A percentile compares a stretch with the other conserved stretches of the same genome.
These are phyloP conservation scores for Elsinoe perseae DNA, from an alignment of 2,329 filamentous ascomycete genomes.

Conservation along the genomic window DNA sequence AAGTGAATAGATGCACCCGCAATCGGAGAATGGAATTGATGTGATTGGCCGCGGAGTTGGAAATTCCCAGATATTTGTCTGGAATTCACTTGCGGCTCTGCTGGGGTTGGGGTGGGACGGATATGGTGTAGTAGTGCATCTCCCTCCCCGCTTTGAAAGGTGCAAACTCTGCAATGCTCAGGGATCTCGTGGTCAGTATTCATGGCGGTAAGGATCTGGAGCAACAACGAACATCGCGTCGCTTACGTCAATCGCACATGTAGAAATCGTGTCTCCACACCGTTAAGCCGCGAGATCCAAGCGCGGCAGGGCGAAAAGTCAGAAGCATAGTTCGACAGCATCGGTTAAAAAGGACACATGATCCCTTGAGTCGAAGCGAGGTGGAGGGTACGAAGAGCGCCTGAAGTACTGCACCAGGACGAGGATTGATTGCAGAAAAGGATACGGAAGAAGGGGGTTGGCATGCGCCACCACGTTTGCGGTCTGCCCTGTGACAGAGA, in stretches of 20 bases:
- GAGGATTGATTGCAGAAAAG: background rate
- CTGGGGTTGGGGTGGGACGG: background rate
- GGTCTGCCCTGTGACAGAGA: constrained; percentile 10
- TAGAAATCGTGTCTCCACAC: background rate
- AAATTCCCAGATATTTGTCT: background rate
- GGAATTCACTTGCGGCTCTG: background rate
- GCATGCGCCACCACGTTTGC: constrained; percentile 8
- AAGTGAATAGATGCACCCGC: background rate
- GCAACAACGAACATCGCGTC: background rate
- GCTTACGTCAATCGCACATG: background rate
- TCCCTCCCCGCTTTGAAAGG: background rate
- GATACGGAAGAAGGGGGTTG: constrained; percentile 1
- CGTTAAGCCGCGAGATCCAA: constrained; percentile 5
- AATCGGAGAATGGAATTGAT: constrained; percentile 1
- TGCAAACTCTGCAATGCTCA: background rate
- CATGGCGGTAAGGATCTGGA: background rate
- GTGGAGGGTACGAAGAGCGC: background rate
- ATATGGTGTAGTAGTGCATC: background rate
- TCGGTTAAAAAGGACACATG: background rate
- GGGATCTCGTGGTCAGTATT: background rate
- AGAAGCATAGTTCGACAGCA: background rate
- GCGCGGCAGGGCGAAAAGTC: background rate
- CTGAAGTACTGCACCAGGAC: background rate
- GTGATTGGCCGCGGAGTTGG: constrained; percentile 1
- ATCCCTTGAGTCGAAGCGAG: background rate